Evolutionary conservation across 805 yeast species (phyloP).

Genomic region (Clavispora phyllophila): DNA sequence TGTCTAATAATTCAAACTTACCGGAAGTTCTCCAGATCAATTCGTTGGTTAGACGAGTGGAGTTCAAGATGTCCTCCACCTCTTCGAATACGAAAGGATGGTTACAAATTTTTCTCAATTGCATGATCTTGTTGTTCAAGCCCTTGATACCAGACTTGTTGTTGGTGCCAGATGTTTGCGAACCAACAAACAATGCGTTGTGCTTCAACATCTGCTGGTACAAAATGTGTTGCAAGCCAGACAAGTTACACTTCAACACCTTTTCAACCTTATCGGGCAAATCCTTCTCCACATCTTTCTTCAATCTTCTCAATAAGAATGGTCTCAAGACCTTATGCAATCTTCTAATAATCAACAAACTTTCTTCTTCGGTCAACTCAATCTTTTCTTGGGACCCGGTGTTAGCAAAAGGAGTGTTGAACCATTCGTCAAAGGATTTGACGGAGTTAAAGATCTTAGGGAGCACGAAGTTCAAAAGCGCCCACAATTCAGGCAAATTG

Average conservation of each 20-base stretch:
- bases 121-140: constrained; percentile 79
- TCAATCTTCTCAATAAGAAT: constrained; percentile 74
- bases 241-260: constrained; percentile 73
- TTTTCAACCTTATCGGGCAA: constrained; percentile 81
- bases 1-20: constrained; percentile 72
- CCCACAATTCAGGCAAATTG: constrained; percentile 83
- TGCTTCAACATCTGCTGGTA: constrained; percentile 76
- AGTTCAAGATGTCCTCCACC: constrained; percentile 66
- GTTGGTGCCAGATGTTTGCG: constrained; percentile 47
- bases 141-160: constrained; percentile 65
- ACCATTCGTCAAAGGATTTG: constrained; percentile 85
- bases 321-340: constrained; percentile 84
- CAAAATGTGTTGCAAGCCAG: constrained; percentile 63
- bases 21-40: constrained; percentile 74
- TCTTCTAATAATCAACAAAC: constrained; percentile 74
- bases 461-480: constrained; percentile 71
- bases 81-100: constrained; percentile 87
- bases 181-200: constrained; percentile 64
- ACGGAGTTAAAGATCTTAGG: constrained; percentile 85
- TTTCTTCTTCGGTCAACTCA: constrained; percentile 82
- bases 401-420: constrained; percentile 82
- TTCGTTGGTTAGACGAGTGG: constrained; percentile 57
- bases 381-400: constrained; percentile 79
- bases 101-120: constrained; percentile 76
- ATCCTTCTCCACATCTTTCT: constrained; percentile 83